phyloP scores from a whole-genome alignment of 441 rosid species.

The Francoa sonchifolia region DNA sequence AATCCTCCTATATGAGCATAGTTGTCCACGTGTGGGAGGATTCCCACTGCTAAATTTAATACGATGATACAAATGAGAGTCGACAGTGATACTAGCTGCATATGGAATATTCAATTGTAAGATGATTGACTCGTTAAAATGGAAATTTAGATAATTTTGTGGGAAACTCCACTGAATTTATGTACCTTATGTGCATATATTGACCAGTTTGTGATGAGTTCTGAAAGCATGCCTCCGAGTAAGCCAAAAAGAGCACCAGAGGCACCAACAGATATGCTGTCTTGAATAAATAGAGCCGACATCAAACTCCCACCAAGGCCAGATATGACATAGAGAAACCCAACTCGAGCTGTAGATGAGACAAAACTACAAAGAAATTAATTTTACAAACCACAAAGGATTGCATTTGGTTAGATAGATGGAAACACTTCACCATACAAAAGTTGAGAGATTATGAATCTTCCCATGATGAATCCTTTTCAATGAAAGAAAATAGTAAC shows the following conservation, averaged over 20 bases:
- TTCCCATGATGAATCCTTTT: no score
- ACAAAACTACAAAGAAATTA: constrained; percentile 8
- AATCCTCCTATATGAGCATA: constrained; percentile 89
- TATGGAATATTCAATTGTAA: constrained; percentile 11
- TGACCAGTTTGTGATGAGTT: constrained; percentile 82
- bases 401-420: no score
- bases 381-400: no score
- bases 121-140: no score
- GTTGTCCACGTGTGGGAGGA: constrained; percentile 78
- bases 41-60: constrained; percentile 70
- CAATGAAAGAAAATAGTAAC: no score
- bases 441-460: no score
- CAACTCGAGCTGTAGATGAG: constrained; percentile 39
- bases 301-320: constrained; percentile 87
- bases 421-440: no score
- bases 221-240: constrained; percentile 85
- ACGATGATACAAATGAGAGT: constrained; percentile 50
- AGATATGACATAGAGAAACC: constrained; percentile 61
- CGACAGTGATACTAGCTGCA: constrained; percentile 48
- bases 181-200: constrained; percentile 65
- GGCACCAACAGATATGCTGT: constrained; percentile 75
- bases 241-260: constrained; percentile 89
- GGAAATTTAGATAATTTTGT: no score
- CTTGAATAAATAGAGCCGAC: constrained; percentile 70
- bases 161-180: no score